These are phyloP conservation scores for Flaveria bidentis DNA, from an alignment of 129 eudicot genomes.

Conservation along the genomic window DNA sequence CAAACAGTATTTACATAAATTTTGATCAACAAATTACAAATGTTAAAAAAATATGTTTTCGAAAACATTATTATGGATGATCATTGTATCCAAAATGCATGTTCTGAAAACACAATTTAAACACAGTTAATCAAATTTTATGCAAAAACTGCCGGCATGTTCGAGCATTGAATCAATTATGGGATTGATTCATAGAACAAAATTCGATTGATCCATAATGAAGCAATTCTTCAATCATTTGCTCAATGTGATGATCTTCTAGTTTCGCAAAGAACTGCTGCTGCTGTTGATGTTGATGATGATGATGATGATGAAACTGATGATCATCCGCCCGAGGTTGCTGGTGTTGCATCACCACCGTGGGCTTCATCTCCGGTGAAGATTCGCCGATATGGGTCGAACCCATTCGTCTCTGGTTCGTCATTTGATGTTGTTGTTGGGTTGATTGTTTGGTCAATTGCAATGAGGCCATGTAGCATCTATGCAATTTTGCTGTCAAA, in stretches of 20 bases:
- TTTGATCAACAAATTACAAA: not conserved
- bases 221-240: constrained; percentile 80
- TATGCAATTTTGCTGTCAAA: constrained; percentile 68
- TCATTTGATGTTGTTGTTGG: constrained; percentile 39
- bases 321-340: constrained; percentile 14
- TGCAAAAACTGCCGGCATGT: constrained; percentile 17
- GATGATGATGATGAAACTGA: not conserved
- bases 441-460: constrained; percentile 53
- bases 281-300: constrained; percentile 23
- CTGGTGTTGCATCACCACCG: constrained; percentile 29
- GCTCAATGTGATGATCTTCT: constrained; percentile 76
- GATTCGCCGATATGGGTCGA: constrained; percentile 23
- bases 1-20: constrained; percentile 20
- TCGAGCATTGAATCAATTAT: constrained; percentile 13
- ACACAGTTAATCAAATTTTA: constrained; percentile 18
- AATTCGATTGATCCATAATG: constrained; percentile 78
- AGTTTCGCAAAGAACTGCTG: constrained; percentile 44
- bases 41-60: not conserved
- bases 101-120: constrained; percentile 15
- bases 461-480: constrained; percentile 76
- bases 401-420: constrained; percentile 27
- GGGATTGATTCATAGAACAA: constrained; percentile 39
- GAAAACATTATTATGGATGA: no score
- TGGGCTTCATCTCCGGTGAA: constrained; percentile 39
- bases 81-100: not conserved